These are phyloP conservation scores for Pyrenula aspistea DNA, from an alignment of 495 filamentous ascomycete genomes.

Conservation along the genomic window DNA sequence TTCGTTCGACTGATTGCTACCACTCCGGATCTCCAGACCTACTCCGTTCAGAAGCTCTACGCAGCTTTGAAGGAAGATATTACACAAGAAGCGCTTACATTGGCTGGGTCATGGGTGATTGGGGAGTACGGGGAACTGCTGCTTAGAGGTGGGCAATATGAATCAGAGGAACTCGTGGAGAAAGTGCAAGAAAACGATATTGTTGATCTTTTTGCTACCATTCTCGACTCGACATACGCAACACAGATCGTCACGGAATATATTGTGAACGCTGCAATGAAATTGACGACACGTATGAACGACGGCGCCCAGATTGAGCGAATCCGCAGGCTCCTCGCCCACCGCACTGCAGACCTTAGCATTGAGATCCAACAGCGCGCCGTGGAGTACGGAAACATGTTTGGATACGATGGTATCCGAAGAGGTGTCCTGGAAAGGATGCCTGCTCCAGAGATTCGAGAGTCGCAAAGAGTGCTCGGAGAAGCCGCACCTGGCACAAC, in stretches of 20 bases:
- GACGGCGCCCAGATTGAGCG: slow-evolving; percentile 76
- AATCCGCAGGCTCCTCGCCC: slow-evolving; percentile 62
- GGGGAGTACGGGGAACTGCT: slow-evolving; percentile 92
- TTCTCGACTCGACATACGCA: slow-evolving; percentile 86
- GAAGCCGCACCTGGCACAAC: slow-evolving; percentile 40
- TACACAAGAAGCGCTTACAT: slow-evolving; percentile 86
- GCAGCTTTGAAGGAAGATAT: slow-evolving; percentile 84
- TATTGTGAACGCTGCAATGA: slow-evolving; percentile 89
- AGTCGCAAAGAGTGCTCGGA: slow-evolving; percentile 82
- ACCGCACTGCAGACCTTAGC: slow-evolving; percentile 70
- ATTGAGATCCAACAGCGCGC: slow-evolving; percentile 93
- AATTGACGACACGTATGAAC: slow-evolving; percentile 79
- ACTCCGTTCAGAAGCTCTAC: slow-evolving; percentile 92
- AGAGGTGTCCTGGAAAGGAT: slow-evolving; percentile 90
- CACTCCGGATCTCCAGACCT: slow-evolving; percentile 86
- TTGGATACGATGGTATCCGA: slow-evolving; percentile 77
- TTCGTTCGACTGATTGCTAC: slow-evolving; percentile 94
- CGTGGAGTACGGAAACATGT: slow-evolving; percentile 90
- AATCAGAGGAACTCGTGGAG: slow-evolving; percentile 86
- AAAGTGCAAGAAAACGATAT: slow-evolving; percentile 85
- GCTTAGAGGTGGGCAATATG: slow-evolving; percentile 78
- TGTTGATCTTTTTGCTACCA: slow-evolving; percentile 79
- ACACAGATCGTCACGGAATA: slow-evolving; percentile 86
- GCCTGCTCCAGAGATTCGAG: slow-evolving; percentile 92
- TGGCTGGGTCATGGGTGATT: slow-evolving; percentile 96